Conservation (phyloP, 306 rosid species). For the Oxytropis ochrocephala region DNA sequence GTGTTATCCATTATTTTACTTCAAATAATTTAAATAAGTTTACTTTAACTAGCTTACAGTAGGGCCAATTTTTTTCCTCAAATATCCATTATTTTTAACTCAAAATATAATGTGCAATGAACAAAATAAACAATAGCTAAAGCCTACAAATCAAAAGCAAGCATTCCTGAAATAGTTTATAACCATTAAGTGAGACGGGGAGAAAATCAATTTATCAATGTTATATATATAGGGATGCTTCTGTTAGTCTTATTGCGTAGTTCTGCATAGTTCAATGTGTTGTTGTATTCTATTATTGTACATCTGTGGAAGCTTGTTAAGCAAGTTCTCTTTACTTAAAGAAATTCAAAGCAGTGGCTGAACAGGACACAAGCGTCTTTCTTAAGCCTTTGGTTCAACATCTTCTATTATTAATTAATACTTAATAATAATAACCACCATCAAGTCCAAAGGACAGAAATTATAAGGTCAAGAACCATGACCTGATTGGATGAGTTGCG, state of each 20-base stretch:
- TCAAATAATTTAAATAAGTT: background rate
- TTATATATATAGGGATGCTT: background rate
- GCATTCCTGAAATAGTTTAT: background rate
- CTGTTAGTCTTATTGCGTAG: background rate
- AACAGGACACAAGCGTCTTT: background rate
- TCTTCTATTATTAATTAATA: no score
- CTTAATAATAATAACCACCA: background rate
- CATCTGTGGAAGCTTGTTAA: background rate
- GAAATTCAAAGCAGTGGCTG: background rate
- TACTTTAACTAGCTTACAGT: background rate
- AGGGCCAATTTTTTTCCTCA: background rate
- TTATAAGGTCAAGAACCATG: slow-evolving; percentile 6
- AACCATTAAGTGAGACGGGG: background rate
- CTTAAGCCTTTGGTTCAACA: background rate
- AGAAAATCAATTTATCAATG: background rate
- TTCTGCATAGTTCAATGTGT: background rate
- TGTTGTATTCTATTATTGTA: background rate
- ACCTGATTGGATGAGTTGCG: slow-evolving; percentile 85
- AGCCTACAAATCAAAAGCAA: background rate
- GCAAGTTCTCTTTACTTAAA: background rate
- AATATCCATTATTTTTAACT: background rate
- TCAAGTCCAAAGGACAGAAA: slow-evolving; percentile 12
- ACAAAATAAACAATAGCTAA: background rate
- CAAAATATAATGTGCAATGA: background rate
- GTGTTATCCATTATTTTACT: background rate